Base-by-base conservation (phyloP, 23 red algal genomes). In the Agarophyton chilense region DNA sequence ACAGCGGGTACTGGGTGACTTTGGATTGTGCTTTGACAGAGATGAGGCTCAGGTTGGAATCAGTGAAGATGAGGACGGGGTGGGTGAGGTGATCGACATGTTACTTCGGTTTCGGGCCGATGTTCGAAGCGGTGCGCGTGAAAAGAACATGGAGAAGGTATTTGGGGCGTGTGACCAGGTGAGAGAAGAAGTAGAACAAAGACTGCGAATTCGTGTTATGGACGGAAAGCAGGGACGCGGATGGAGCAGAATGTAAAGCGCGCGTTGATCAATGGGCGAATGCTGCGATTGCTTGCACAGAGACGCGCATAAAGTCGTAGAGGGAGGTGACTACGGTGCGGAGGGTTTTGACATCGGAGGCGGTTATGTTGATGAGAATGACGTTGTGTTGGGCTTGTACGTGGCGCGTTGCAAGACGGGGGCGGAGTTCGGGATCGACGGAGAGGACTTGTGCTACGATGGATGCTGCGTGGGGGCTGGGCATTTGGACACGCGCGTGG, bases 281-380 rank as follows among this genome's bases (percentile, higher is more conserved):
- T 53, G 42, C 13, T 52, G 82, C 82, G 4, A 47, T 21, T 54
- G 82, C 67, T 25, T 29, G 36, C 6, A 87, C 5, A 40, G 82
- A 74, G 45, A 87, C 82, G 43, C 64, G 82, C 25, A 87, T 18
- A 31, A 87, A 87, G 62, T 87, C 82, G 82, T 87, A 87, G 38
- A 87, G 35, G 17, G 82, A 87, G 12, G 82, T 72, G 45, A 87
- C 82, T 22, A 65, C 57, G 13, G 82, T 87, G 5, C 82, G 82
- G 28, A 87, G 52, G 22, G 67, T 58, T 31, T 87, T 87, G 82
- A 55, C 43, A 64, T 87, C 82, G 2, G 82, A 21, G 13, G 82
- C 82, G 17, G 63, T 49, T 47, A 87, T 26, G 36, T 87, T 41
- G 36, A 87, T 87, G 41, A 72, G 49, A 72, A 87, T 39, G 31